Base-by-base conservation (phyloP, 106 monocot species). In the Hemerocallis citrina region DNA sequence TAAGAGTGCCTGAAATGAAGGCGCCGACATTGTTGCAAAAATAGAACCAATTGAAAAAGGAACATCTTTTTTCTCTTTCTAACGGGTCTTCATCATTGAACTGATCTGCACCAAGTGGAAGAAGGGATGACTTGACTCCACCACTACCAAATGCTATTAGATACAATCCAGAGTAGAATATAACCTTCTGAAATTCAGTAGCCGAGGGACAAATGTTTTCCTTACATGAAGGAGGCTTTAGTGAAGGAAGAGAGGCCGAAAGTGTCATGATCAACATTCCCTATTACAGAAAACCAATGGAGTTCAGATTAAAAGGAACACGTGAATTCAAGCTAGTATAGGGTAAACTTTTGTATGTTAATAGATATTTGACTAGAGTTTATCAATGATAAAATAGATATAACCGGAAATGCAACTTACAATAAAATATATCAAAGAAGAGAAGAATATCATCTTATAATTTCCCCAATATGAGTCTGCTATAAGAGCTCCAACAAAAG, bases 11-110 rank as follows among this genome's bases (percentile, higher is more conserved):
- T 12, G 78, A 61, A 38, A 43, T n/a, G 24, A 83, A 25, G 6
- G 39, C 49, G 12, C 78, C 83, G 5, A 72, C 21, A 32, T 35
- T 74, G 32, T 66, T 12, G 38, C 56, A 71, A 22, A 83, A 61
- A 55, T 80, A 75, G 40, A 80, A 75, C 80, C 74, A 80, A 52
- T 74, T 75, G 71, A 75, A 75, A 33, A 80, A 55, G n/a, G 55
- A 28, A 0, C 55, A 25, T 55, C 55, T 55, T 55, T 55, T 29
- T n/a, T 55, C 55, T 28, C 9, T 28, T 55, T 55, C 27, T 55
- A 51, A 1, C 23, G 31, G 27, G 31, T 30, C 15, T n/a, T n/a
- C 7, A 30, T 55, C 31, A 32, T 32, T 29, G n/a, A 55, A 55
- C 23, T 55, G 54, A n/a, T 68, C 63, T 8, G 74, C 74, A 17